Evolutionary conservation across 495 filamentous ascomycete genomes (phyloP), one percentile per base, ranked within the genome.

Genomic region (Aspergillus leporis): DNA sequence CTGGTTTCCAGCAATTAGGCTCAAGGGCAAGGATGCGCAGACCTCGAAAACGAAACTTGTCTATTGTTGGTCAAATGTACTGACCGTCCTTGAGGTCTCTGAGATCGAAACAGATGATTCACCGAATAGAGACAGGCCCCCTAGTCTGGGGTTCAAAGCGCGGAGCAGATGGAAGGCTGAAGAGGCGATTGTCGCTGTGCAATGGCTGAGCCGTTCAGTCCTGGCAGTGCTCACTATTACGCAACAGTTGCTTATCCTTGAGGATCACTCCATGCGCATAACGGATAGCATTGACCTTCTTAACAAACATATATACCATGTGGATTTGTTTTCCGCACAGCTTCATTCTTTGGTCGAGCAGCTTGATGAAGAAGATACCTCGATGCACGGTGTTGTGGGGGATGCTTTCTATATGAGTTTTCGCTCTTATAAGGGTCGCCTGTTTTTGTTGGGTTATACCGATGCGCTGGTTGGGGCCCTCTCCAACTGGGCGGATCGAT

Each of bases 391-490:
- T 2, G 92, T 97, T 19, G 91, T 98, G 46, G 93, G 93, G 14
- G 95, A 98, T 78, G 94, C 95, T 16, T 98, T 97, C 64, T 90
- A 94, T 67, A 96, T 97, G 88, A 97, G 95, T 69, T 93, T 98
- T 71, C 90, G 90, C 60, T 84, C 90, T 5, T 97, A 97, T 72
- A 98, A 98, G 72, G 92, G 95, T 16, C 86, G 94, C 13, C 78
- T 97, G 45, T 98, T 98, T 67, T 77, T 98, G 13, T 78, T 98
- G 21, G 93, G 93, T 41, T 91, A 90, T 76, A 91, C 90, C 68
- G 94, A 98, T 65, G 74, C 96, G 9, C 89, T 91, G 3, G 86
- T 98, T 49, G 94, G 94, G 21, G 88, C 86, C 32, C 74, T 98
- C 47, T 97, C 95, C 13, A 98, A 98, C 65, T 98, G 94, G 94